phyloP scores from a whole-genome alignment of 2,329 filamentous ascomycete genomes.

The Cryphonectria carpinicola region DNA sequence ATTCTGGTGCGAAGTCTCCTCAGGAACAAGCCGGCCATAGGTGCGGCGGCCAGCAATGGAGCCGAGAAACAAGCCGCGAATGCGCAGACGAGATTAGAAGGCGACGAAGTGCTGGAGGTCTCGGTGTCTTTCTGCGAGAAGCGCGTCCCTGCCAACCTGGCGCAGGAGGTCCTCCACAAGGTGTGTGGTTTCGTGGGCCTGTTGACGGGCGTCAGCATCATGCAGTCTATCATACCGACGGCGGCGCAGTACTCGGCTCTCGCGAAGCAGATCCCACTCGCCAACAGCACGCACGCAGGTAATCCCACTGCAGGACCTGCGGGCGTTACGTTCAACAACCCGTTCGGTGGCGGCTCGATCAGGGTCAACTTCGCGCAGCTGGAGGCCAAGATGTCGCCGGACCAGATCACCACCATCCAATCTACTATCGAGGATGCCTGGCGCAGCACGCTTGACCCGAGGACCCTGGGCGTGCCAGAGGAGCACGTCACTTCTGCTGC shows the following conservation, averaged over 20 bases:
- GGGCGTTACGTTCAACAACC: slow-evolving; percentile 31
- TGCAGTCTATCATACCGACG: slow-evolving; percentile 50
- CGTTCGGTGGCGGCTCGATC: slow-evolving; percentile 28
- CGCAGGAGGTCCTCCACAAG: slow-evolving; percentile 48
- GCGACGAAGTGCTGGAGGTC: slow-evolving; percentile 44
- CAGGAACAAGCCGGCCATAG: slow-evolving; percentile 15
- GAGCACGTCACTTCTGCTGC: slow-evolving; percentile 48
- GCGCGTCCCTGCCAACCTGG: slow-evolving; percentile 47
- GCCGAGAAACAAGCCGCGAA: not conserved
- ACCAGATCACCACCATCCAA: slow-evolving; percentile 47
- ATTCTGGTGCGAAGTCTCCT: slow-evolving; percentile 48
- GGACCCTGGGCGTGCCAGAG: slow-evolving; percentile 44
- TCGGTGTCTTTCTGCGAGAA: slow-evolving; percentile 51
- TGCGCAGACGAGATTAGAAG: slow-evolving; percentile 30
- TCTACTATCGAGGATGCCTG: slow-evolving; percentile 48
- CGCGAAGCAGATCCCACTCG: slow-evolving; percentile 48
- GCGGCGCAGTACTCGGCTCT: slow-evolving; percentile 45
- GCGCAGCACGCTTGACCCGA: slow-evolving; percentile 48
- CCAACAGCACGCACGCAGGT: slow-evolving; percentile 32
- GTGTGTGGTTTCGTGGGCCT: slow-evolving; percentile 50
- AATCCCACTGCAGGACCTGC: slow-evolving; percentile 11
- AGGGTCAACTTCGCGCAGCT: slow-evolving; percentile 26
- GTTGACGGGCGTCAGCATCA: slow-evolving; percentile 51
- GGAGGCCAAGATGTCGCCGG: slow-evolving; percentile 38
- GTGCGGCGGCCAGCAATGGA: not conserved